Evolutionary conservation across 768 basidiomycete species (phyloP).

Genomic region (Lactarius pseudohatsudake): DNA sequence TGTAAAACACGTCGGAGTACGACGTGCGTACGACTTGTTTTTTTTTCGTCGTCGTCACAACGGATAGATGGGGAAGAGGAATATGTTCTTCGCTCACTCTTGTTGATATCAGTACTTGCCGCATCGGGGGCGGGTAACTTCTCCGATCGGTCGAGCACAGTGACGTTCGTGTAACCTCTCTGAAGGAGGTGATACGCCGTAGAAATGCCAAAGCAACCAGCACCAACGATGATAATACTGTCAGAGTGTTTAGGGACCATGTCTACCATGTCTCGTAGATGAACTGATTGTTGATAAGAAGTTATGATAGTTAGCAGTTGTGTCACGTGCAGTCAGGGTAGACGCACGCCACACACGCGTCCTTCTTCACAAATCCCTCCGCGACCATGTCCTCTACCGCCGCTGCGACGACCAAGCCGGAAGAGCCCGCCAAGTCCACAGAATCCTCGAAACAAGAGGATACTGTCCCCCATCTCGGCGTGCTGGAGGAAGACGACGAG

Average conservation of each 20-base stretch:
- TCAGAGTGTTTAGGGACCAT: conserved; percentile 32
- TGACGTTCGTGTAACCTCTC: conserved; percentile 67
- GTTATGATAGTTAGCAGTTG: background rate
- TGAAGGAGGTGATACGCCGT: conserved; percentile 78
- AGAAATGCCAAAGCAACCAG: conserved; percentile 85
- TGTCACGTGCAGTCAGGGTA: conserved; percentile 1
- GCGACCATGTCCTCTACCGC: conserved; percentile 32
- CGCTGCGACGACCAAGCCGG: conserved; percentile 34
- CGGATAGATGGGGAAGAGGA: background rate
- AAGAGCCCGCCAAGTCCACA: conserved; percentile 30
- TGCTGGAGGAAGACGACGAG: conserved; percentile 97
- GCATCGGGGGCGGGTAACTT: conserved; percentile 80
- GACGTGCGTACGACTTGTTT: conserved; percentile 68
- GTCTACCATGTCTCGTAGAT: conserved; percentile 11
- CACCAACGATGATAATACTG: conserved; percentile 66
- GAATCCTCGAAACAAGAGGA: conserved; percentile 31
- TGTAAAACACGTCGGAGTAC: conserved; percentile 68
- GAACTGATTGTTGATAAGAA: background rate
- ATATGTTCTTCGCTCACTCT: conserved; percentile 33
- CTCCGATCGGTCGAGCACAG: conserved; percentile 69
- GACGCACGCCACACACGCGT: conserved; percentile 2
- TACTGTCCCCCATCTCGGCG: conserved; percentile 61
- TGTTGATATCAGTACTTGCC: conserved; percentile 59
- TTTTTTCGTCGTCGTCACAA: background rate
- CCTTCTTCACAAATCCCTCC: background rate